Evolutionary conservation across 2,329 filamentous ascomycete genomes (phyloP), one percentile per base, ranked within the genome.

Genomic region (Monosporascus sp.): DNA sequence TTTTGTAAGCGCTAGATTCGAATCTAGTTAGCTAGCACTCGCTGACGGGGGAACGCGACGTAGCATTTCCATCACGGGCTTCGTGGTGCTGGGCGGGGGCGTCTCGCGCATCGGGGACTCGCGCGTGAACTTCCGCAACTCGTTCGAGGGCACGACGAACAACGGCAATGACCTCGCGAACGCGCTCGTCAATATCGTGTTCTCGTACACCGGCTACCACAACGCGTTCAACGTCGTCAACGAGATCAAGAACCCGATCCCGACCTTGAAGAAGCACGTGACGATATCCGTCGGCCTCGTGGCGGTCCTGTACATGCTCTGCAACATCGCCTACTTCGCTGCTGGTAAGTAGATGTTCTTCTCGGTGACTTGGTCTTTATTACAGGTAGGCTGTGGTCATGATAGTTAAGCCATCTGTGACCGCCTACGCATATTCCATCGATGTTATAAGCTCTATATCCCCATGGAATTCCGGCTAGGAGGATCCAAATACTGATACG

Each of bases 221-320:
- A 84, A 84, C 56, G 78, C 81, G 0, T 84, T 84, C 63, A 80
- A 82, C 49, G 70, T 85, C 2, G 78, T 82, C 31, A 83, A 83
- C 54, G 82, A 85, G 64, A 61, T 62, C 22, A 59, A 80, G 75
- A 81, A 84, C 55, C 83, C 83, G 0, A 72, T 84, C 50, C 78
- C 74, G 52, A 79, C 77, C 2, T 69, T 85, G 41, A 76, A 76
- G 27, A 76, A 66, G 59, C 75, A 75, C 54, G 78, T 73, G 3
- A 73, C 76, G 5, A 57, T 77, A 1, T 78, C 80, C 0, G 69
- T 85, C 4, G 42, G 73, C 1, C 65, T 80, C 3, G 79, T 83
- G 0, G 70, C 78, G 1, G 57, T 76, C 2, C 68, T 85, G 0
- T 85, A 84, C 64, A 72, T 82, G 11, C 63, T 85, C 1, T 79